Conservation (phyloP, 768 basidiomycete species). For the Lentinula edodes region DNA sequence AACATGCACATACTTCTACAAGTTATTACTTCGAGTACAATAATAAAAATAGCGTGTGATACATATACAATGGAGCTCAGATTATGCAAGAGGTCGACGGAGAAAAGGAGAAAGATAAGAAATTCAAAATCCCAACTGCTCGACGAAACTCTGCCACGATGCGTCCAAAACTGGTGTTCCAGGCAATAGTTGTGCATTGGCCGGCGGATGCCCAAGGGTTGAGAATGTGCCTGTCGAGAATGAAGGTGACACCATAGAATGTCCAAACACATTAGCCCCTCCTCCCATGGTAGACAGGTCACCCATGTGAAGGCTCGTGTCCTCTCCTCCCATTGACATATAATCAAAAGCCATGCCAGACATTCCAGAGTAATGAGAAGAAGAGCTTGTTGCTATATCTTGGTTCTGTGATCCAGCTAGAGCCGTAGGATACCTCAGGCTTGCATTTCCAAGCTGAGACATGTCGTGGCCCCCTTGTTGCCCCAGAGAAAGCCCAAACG, state of each 20-base stretch:
- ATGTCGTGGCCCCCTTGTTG: not conserved
- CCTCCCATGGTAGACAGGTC: not conserved
- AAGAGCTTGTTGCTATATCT: not conserved
- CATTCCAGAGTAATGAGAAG: not conserved
- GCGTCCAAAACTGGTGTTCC: conserved; percentile 44
- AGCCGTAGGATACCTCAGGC: not conserved
- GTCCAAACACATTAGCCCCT: not conserved
- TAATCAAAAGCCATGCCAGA: not conserved
- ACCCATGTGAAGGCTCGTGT: not conserved
- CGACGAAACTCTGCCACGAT: conserved; percentile 63
- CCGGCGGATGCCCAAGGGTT: not conserved
- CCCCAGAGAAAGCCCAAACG: not conserved
- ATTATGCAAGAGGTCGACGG: not conserved
- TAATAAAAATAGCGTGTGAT: not conserved
- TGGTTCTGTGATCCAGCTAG: no score
- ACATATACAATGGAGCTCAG: not conserved
- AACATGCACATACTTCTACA: no score
- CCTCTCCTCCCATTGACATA: not conserved
- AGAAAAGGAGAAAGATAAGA: not conserved
- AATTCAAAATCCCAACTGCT: conserved; percentile 54
- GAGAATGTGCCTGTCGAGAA: conserved; percentile 1
- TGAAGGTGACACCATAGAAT: not conserved
- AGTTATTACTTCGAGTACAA: no score
- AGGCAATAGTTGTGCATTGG: not conserved
- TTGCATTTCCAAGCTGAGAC: not conserved